These are phyloP conservation scores for Westerdykella ornata DNA, from an alignment of 2,329 filamentous ascomycete genomes.

Conservation along the genomic window DNA sequence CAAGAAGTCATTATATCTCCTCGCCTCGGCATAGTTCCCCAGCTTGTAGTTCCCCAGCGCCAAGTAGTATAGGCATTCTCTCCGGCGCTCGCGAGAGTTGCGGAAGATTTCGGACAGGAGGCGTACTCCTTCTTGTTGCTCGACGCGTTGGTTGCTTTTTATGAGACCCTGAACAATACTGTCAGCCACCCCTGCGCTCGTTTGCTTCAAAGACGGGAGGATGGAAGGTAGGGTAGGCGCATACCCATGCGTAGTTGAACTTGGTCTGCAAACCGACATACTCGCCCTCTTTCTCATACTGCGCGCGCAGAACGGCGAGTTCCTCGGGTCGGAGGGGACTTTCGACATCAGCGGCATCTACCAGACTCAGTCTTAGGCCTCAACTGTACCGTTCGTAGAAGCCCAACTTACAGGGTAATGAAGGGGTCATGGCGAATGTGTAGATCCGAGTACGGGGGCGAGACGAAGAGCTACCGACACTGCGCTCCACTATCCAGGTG, in stretches of 20 bases:
- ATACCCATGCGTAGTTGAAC: constrained; percentile 99
- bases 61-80: constrained; percentile 97
- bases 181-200: constrained; percentile 5
- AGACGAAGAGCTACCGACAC: not conserved
- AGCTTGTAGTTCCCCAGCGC: constrained; percentile 97
- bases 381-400: not conserved
- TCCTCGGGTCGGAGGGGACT: constrained; percentile 88
- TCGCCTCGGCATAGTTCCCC: constrained; percentile 91
- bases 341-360: constrained; percentile 97
- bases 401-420: constrained; percentile 31
- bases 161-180: constrained; percentile 66
- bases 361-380: constrained; percentile 15
- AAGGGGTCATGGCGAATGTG: constrained; percentile 26
- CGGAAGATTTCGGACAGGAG: constrained; percentile 96
- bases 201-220: not conserved
- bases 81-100: constrained; percentile 80
- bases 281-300: constrained; percentile 96
- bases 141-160: constrained; percentile 74
- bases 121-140: constrained; percentile 91
- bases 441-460: not conserved
- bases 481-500: too few species aligned
- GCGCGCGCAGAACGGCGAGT: constrained; percentile 82
- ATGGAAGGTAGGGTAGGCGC: constrained; percentile 14
- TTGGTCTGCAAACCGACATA: constrained; percentile 97
- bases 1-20: constrained; percentile 88